Evolutionary conservation across 805 yeast species (phyloP), one percentile per base, ranked within the genome.

Genomic region (Ogataea glucozyma): DNA sequence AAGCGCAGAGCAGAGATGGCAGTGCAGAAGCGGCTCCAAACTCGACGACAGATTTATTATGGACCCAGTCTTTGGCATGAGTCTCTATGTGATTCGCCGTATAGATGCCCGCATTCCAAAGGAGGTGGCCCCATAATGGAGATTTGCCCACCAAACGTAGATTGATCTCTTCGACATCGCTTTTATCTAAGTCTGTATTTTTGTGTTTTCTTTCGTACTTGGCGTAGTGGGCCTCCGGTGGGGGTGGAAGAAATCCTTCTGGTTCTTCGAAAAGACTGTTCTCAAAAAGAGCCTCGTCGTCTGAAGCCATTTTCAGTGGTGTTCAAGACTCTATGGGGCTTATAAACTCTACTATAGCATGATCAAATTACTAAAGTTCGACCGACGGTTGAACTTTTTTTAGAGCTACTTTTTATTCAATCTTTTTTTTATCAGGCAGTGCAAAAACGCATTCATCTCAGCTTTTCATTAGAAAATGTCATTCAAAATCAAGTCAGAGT

Each of bases 1-100:
- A 58, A 1, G 86, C 82, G 44, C 90, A 76, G 12, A 91, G 70
- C 23, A 93, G 60, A 1, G 93, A 79, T 0, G 99, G 99, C 37
- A 93, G 70, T 0, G 90, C 97, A 22, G 95, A 85, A 17, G 97
- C 99, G 21, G 99, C 97, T n/a, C 99, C 99, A 36, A 93, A 72
- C 37, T 93, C 99, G 36, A 93, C 67, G 2, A 93, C 81, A 17
- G 70, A 73, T 57, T 87, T 89, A 18, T 73, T 80, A 21, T 65
- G 60, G 1, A 85, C 76, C 26, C 81, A 64, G 14, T 70, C 72
- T 0, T 61, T 57, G 0, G 81, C 69, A 53, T 86, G 76, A 31
- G 65, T 52, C 49, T 93, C 98, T 14, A 93, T 60, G 60, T 82
- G 86, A 54, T 85, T 79, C 0, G 97, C 95, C 0, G 97, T 87